A percentile compares a stretch with the other conserved stretches of the same genome.
These are phyloP conservation scores for Mycena leptocephala DNA, from an alignment of 768 basidiomycete genomes.

Conservation along the genomic window DNA sequence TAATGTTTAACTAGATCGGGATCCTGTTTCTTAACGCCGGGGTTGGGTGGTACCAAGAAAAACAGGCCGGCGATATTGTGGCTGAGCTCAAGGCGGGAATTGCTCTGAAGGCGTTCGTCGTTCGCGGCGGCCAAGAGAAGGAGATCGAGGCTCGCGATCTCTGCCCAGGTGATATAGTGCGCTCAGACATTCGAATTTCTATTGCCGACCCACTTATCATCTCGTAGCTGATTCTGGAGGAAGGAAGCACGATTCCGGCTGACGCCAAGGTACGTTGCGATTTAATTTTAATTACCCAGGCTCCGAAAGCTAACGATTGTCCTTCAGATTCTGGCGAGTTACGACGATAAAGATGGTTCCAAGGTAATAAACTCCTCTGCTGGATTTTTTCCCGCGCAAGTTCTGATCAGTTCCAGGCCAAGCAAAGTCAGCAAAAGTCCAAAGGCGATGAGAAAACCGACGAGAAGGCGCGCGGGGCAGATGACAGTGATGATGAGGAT, in stretches of 20 bases:
- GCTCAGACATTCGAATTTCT: not conserved
- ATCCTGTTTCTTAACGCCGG: conserved; percentile 62
- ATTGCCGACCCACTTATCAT: not conserved
- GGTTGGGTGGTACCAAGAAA: conserved; percentile 49
- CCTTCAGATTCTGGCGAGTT: conserved; percentile 55
- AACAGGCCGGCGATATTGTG: conserved; percentile 65
- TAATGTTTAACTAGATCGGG: conserved; percentile 47
- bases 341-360: conserved; percentile 54
- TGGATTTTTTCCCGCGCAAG: conserved; percentile 6
- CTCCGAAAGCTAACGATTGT: conserved; percentile 44
- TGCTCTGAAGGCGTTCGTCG: conserved; percentile 56
- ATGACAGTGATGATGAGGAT: conserved; percentile 45
- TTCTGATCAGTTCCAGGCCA: conserved; percentile 29
- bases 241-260: conserved; percentile 62
- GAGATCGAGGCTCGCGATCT: conserved; percentile 62
- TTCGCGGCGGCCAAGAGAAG: conserved; percentile 58
- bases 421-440: not conserved
- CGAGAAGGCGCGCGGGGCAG: conserved; percentile 9
- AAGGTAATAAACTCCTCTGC: conserved; percentile 37
- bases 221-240: conserved; percentile 54
- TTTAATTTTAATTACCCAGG: conserved; percentile 1
- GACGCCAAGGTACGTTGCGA: conserved; percentile 52
- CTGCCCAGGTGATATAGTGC: conserved; percentile 61
- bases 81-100: conserved; percentile 66
- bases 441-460: conserved; percentile 13